Conservation (phyloP, 495 filamentous ascomycete species). For the Aspergillus taichungensis region DNA sequence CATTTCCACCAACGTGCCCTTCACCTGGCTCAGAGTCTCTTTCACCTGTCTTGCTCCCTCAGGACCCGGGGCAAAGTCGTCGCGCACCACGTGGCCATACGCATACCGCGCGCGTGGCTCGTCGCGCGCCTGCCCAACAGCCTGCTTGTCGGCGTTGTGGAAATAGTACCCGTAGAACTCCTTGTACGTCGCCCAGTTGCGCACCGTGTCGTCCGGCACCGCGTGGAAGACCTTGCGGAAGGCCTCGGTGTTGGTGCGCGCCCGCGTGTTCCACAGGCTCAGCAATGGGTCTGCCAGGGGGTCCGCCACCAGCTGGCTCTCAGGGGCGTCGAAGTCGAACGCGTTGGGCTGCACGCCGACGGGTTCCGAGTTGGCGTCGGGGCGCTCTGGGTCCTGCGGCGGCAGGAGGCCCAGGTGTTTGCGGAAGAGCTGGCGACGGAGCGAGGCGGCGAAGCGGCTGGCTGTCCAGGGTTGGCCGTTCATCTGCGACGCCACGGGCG, state of each 20-base stretch:
- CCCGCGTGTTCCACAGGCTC: constrained; percentile 63
- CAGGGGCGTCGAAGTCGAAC: constrained; percentile 72
- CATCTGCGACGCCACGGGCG: constrained; percentile 61
- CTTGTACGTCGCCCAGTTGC: constrained; percentile 80
- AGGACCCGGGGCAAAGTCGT: constrained; percentile 60
- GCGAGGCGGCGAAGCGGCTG: constrained; percentile 70
- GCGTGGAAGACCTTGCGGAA: constrained; percentile 81
- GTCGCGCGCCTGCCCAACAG: constrained; percentile 25
- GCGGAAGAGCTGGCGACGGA: constrained; percentile 78
- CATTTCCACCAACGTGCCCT: constrained; percentile 86
- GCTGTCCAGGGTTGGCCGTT: constrained; percentile 60
- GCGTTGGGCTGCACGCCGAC: constrained; percentile 55
- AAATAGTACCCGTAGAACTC: constrained; percentile 73
- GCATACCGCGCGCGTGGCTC: constrained; percentile 42
- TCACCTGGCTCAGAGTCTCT: constrained; percentile 63
- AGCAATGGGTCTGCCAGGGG: constrained; percentile 60
- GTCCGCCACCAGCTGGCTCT: constrained; percentile 69
- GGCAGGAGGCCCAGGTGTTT: constrained; percentile 84
- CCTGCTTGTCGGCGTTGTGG: constrained; percentile 42
- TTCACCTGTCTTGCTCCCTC: constrained; percentile 68
- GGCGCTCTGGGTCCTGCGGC: constrained; percentile 54
- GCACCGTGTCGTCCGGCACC: constrained; percentile 72
- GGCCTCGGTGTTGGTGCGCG: constrained; percentile 72
- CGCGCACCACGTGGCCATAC: constrained; percentile 80
- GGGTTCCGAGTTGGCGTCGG: constrained; percentile 68